Percentiles rank a stretch among this genome's conserved stretches.
Evolutionary conservation across 345 rosid genomes (phyloP).

Genomic region (Brassica napus): Da-Ae NC_063439.1:1681501-1682000

Average conservation of each 20-base stretch:
- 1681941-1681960: constrained; percentile 17
- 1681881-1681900: not conserved
- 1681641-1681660: not conserved
- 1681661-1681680: not conserved
- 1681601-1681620: not conserved
- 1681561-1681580: not conserved
- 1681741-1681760: not conserved
- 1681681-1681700: not conserved
- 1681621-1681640: not conserved
- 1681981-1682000: constrained; percentile 11
- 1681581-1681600: not conserved
- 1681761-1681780: not conserved
- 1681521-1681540: not conserved
- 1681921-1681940: constrained; percentile 16
- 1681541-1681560: not conserved
- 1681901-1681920: constrained; percentile 12
- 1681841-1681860: not conserved
- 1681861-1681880: not conserved
- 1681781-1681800: not conserved
- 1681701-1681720: not conserved
- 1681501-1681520: not conserved
- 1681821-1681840: not conserved
- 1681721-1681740: not conserved
- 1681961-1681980: constrained; percentile 10
- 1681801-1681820: not conserved